A percentile compares a stretch with the other conserved stretches of the same genome.
phyloP scores from a whole-genome alignment of 805 yeast genomes.

The Kodamaea kakaduensis region DNA sequence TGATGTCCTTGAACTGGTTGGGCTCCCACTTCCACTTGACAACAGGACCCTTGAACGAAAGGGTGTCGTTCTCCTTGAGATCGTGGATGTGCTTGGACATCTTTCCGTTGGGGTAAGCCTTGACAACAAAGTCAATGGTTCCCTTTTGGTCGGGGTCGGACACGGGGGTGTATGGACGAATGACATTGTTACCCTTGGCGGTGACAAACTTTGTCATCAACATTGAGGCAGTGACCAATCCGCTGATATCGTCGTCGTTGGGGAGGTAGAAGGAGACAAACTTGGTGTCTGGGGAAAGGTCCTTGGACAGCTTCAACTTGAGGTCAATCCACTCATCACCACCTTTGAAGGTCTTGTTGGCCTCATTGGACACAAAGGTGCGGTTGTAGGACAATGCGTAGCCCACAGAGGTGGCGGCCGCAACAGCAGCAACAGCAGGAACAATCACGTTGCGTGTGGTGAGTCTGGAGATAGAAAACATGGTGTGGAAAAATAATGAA shows the following conservation, averaged over 20 bases:
- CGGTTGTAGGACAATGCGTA: constrained; percentile 26
- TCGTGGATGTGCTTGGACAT: constrained; percentile 69
- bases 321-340: constrained; percentile 71
- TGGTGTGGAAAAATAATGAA: background rate
- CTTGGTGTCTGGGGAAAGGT: constrained; percentile 61
- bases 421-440: constrained; percentile 23
- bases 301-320: constrained; percentile 43
- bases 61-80: constrained; percentile 73
- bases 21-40: constrained; percentile 87
- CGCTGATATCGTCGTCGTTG: constrained; percentile 61
- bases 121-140: constrained; percentile 71
- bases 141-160: constrained; percentile 70
- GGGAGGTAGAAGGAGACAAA: constrained; percentile 69
- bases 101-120: constrained; percentile 81
- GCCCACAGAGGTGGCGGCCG: constrained; percentile 32
- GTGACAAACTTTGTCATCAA: constrained; percentile 78
- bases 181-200: constrained; percentile 78
- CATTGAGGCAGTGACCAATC: constrained; percentile 75
- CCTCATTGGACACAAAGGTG: constrained; percentile 29
- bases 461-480: constrained; percentile 6
- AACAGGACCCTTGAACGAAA: constrained; percentile 92
- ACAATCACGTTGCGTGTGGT: constrained; percentile 25
- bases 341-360: constrained; percentile 51
- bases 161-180: constrained; percentile 88
- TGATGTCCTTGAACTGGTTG: constrained; percentile 75